Conservation (phyloP, 176 grass and related monocot species). For the Rhynchospora breviuscula region DNA sequence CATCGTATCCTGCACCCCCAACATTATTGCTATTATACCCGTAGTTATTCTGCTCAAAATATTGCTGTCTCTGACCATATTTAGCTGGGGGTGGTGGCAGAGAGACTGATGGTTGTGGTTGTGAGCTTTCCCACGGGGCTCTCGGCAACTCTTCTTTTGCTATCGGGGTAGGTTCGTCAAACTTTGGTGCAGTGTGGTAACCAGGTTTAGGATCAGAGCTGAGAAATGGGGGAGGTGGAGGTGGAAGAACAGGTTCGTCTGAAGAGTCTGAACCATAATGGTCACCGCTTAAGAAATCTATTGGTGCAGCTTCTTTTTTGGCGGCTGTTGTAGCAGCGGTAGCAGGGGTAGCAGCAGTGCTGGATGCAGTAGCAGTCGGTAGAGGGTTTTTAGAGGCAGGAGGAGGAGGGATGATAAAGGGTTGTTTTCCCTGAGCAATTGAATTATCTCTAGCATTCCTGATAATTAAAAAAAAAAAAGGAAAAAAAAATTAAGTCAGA, state of each 20-base stretch:
- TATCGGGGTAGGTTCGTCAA: constrained; percentile 35
- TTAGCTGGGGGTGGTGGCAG: constrained; percentile 74
- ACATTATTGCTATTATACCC: constrained; percentile 30
- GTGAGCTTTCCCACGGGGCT: constrained; percentile 47
- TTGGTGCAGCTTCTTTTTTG: constrained; percentile 1
- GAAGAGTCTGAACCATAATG: constrained; percentile 11
- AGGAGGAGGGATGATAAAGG: constrained; percentile 61
- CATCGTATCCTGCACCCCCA: constrained; percentile 35
- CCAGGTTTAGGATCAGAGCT: constrained; percentile 7
- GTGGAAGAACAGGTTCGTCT: constrained; percentile 24
- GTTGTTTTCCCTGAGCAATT: constrained; percentile 36
- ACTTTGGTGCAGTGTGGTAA: constrained; percentile 23
- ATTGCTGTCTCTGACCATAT: constrained; percentile 85
- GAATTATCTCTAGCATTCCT: constrained; percentile 65
- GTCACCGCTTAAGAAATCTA: constrained; percentile 24
- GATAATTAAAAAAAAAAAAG: constrained; percentile 31
- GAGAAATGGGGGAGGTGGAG: constrained; percentile 13
- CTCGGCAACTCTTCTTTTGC: constrained; percentile 49
- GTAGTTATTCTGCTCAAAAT: constrained; percentile 52
- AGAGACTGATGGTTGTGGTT: constrained; percentile 34
- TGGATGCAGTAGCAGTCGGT: constrained; percentile 29
- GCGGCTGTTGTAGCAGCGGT: not conserved
- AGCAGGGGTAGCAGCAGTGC: not conserved
- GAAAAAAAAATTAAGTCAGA: constrained; percentile 8
- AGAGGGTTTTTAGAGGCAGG: constrained; percentile 63